Evolutionary conservation across 2,329 filamentous ascomycete genomes (phyloP).

Genomic region (Gaeumannomyces sp.): DNA sequence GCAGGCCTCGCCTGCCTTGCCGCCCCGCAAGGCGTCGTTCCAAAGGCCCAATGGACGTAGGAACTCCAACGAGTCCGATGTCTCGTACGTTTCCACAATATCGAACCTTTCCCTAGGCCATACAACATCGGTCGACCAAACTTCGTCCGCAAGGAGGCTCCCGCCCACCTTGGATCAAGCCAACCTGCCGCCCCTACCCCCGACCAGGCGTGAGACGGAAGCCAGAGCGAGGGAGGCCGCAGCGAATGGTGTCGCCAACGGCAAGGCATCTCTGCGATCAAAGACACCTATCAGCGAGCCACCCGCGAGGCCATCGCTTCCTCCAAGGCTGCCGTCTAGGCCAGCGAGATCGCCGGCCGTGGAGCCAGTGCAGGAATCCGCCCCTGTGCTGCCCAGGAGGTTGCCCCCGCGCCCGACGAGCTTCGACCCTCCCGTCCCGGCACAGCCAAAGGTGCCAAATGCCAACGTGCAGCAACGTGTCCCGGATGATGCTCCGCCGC

Average conservation of each 20-base stretch:
- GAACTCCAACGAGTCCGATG: slow-evolving; percentile 52
- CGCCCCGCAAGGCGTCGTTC: slow-evolving; percentile 42
- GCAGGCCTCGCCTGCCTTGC: slow-evolving; percentile 39
- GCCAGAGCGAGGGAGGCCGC: slow-evolving; percentile 33
- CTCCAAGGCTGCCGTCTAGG: slow-evolving; percentile 46
- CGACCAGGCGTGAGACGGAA: slow-evolving; percentile 47
- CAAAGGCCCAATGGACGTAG: slow-evolving; percentile 39
- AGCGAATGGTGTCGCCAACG: slow-evolving; percentile 21
- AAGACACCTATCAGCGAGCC: slow-evolving; percentile 29
- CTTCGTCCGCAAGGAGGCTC: slow-evolving; percentile 37
- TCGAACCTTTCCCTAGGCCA: slow-evolving; percentile 46
- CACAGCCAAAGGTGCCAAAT: slow-evolving; percentile 7
- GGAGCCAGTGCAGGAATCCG: slow-evolving; percentile 49
- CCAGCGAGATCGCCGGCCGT: slow-evolving; percentile 30
- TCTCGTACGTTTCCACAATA: slow-evolving; percentile 46
- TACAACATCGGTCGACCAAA: slow-evolving; percentile 38
- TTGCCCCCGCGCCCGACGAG: slow-evolving; percentile 31
- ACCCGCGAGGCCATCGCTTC: slow-evolving; percentile 34
- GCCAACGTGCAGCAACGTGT: slow-evolving; percentile 17
- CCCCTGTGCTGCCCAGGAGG: slow-evolving; percentile 37
- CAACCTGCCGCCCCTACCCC: slow-evolving; percentile 52
- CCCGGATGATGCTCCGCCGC: slow-evolving; percentile 37
- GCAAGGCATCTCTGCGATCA: slow-evolving; percentile 15
- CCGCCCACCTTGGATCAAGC: slow-evolving; percentile 50
- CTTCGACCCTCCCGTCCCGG: slow-evolving; percentile 20